Conservation (phyloP, 768 basidiomycete genomes). For the Russula compacta region DNA sequence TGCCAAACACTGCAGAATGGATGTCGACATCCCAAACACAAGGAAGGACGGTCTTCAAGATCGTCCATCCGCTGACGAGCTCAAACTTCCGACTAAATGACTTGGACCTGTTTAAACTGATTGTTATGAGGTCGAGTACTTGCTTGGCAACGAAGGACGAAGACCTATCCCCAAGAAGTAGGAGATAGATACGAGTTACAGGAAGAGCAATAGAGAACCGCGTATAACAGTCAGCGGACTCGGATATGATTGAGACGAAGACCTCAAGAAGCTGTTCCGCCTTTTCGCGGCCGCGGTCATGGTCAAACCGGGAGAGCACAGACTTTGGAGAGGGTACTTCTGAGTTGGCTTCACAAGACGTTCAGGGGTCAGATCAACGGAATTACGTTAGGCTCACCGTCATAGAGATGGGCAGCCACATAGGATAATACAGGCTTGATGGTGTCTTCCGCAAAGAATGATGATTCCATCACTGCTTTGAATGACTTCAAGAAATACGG, state of each 20-base stretch:
- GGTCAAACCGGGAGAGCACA: slow-evolving; percentile 46
- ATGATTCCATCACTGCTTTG: slow-evolving; percentile 47
- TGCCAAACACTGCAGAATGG: slow-evolving; percentile 57
- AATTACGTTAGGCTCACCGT: slow-evolving; percentile 35
- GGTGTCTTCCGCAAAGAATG: slow-evolving; percentile 62
- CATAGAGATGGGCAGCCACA: slow-evolving; percentile 69
- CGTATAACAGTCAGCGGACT: slow-evolving; percentile 42
- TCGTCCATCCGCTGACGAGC: slow-evolving; percentile 73
- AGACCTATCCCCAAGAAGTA: slow-evolving; percentile 75
- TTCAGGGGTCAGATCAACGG: not conserved
- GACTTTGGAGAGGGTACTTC: slow-evolving; percentile 42
- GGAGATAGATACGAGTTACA: slow-evolving; percentile 64
- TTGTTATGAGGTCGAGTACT: slow-evolving; percentile 49
- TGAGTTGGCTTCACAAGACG: slow-evolving; percentile 3
- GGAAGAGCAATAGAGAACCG: slow-evolving; percentile 72
- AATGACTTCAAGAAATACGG: slow-evolving; percentile 51
- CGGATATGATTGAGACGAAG: slow-evolving; percentile 52
- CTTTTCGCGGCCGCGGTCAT: slow-evolving; percentile 41
- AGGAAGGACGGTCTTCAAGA: slow-evolving; percentile 61
- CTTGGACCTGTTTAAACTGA: slow-evolving; percentile 44
- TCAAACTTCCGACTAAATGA: slow-evolving; percentile 80
- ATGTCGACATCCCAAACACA: slow-evolving; percentile 56
- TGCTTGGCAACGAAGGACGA: slow-evolving; percentile 47
- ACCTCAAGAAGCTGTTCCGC: slow-evolving; percentile 60
- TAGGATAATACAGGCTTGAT: slow-evolving; percentile 86